Conservation (phyloP, 352 stramenopile species). For the Phytophthora citricola region DNA sequence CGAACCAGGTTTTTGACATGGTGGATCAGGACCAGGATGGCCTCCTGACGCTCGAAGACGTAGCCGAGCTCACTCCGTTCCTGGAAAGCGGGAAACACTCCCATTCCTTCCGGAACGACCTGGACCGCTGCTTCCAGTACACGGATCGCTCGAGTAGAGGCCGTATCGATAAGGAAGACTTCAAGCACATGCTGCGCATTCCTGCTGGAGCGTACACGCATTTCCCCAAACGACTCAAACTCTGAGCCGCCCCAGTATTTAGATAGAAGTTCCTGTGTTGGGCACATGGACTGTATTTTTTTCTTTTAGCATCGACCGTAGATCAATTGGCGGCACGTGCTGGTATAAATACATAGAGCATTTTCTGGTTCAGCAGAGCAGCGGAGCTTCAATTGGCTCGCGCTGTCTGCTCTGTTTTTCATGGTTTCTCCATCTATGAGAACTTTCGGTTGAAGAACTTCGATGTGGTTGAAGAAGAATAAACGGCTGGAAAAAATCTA, state of each 20-base stretch:
- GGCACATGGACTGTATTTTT: constrained; percentile 34
- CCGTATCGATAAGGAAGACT: constrained; percentile 50
- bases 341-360: constrained; percentile 39
- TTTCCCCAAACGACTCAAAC: constrained; percentile 48
- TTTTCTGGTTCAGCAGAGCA: constrained; percentile 25
- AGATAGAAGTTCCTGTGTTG: constrained; percentile 5
- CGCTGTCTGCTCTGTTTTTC: constrained; percentile 13
- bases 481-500: constrained; percentile 26
- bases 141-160: constrained; percentile 49
- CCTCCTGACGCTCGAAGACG: constrained; percentile 49
- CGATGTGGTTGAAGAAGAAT: constrained; percentile 22
- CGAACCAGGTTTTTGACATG: constrained; percentile 50
- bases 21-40: constrained; percentile 65
- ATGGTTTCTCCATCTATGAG: constrained; percentile 32
- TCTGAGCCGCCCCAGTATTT: constrained; percentile 16
- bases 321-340: constrained; percentile 10
- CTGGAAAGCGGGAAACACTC: constrained; percentile 12
- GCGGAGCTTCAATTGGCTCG: constrained; percentile 36
- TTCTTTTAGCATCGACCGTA: constrained; percentile 12
- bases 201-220: constrained; percentile 52
- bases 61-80: constrained; percentile 58
- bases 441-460: constrained; percentile 16
- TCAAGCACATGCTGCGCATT: constrained; percentile 60
- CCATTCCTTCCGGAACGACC: constrained; percentile 71
- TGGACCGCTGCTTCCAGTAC: constrained; percentile 65